phyloP scores from a whole-genome alignment of 2,329 filamentous ascomycete species.

The Arthrobotrys pseudoclavata region DNA sequence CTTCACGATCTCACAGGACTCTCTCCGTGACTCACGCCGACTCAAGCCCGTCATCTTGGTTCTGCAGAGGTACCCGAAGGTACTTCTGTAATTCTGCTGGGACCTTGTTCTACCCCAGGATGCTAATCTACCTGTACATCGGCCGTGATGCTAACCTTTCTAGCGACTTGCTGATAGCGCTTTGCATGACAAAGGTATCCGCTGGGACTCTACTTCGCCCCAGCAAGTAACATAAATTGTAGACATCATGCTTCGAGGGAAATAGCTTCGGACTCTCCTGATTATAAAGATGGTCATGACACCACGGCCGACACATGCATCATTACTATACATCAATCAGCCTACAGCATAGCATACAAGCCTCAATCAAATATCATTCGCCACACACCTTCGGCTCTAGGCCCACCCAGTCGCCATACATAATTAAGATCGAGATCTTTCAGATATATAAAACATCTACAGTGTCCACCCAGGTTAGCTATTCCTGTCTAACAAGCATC shows the following conservation, averaged over 20 bases:
- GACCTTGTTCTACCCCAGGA: constrained; percentile 26
- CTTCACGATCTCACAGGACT: constrained; percentile 37
- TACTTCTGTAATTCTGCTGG: constrained; percentile 41
- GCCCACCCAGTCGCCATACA: constrained; percentile 32
- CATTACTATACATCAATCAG: constrained; percentile 57
- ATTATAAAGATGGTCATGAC: constrained; percentile 60
- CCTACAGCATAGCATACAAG: constrained; percentile 58
- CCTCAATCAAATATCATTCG: constrained; percentile 56
- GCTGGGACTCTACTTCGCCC: constrained; percentile 46
- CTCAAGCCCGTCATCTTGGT: constrained; percentile 47
- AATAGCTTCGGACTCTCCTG: constrained; percentile 57
- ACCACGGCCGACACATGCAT: constrained; percentile 59
- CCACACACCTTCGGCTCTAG: constrained; percentile 38
- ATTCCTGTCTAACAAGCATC: constrained; percentile 34
- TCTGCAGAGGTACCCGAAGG: constrained; percentile 53
- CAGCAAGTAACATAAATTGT: constrained; percentile 54
- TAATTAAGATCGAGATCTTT: constrained; percentile 43
- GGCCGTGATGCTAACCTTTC: constrained; percentile 35
- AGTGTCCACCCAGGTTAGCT: constrained; percentile 46
- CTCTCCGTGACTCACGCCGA: constrained; percentile 55
- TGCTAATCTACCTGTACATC: constrained; percentile 26
- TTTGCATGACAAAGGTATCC: constrained; percentile 50
- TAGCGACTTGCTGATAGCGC: constrained; percentile 34
- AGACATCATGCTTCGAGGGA: constrained; percentile 52
- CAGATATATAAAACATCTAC: constrained; percentile 58